Percentiles rank a stretch among this genome's conserved stretches.
Evolutionary conservation across 345 rosid genomes (phyloP).

Genomic region (Linum usitatissimum): DNA sequence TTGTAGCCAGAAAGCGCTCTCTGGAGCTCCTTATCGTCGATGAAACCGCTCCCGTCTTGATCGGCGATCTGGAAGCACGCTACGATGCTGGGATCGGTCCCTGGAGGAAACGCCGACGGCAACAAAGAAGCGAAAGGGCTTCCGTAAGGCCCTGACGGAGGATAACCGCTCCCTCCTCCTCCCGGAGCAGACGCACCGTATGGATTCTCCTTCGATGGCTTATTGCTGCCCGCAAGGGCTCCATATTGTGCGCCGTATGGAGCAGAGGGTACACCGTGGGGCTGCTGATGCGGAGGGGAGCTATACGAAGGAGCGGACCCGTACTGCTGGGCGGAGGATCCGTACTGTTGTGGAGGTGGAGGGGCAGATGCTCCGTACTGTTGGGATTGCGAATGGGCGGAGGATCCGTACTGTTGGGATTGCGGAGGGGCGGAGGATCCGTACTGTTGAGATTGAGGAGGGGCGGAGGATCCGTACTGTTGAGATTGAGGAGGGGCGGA

Average conservation of each 20-base stretch:
- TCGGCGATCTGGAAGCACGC: slow-evolving; percentile 78
- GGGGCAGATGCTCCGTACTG: slow-evolving; percentile 1
- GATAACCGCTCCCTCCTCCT: slow-evolving; percentile 17
- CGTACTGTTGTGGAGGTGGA: slow-evolving; percentile 15
- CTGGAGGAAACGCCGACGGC: slow-evolving; percentile 79
- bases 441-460: slow-evolving; percentile 28
- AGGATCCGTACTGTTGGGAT: neutral
- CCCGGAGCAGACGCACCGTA: slow-evolving; percentile 19
- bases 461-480: neutral
- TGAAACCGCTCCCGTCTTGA: slow-evolving; percentile 76
- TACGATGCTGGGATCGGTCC: slow-evolving; percentile 69
- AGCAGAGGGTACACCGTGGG: slow-evolving; percentile 33
- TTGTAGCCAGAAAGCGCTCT: slow-evolving; percentile 66
- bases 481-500: neutral
- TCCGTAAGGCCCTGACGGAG: slow-evolving; percentile 28
- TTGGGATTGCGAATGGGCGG: neutral
- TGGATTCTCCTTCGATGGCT: slow-evolving; percentile 64
- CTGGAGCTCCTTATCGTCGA: slow-evolving; percentile 85
- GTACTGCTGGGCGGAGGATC: slow-evolving; percentile 4
- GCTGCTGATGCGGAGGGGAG: slow-evolving; percentile 26
- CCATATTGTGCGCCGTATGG: slow-evolving; percentile 26
- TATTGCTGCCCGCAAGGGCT: slow-evolving; percentile 29
- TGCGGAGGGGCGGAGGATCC: slow-evolving; percentile 2
- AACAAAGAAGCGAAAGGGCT: slow-evolving; percentile 60
- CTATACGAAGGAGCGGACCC: neutral